phyloP scores from a whole-genome alignment of 352 stramenopile species.

The Pythium rishiriense region DNA sequence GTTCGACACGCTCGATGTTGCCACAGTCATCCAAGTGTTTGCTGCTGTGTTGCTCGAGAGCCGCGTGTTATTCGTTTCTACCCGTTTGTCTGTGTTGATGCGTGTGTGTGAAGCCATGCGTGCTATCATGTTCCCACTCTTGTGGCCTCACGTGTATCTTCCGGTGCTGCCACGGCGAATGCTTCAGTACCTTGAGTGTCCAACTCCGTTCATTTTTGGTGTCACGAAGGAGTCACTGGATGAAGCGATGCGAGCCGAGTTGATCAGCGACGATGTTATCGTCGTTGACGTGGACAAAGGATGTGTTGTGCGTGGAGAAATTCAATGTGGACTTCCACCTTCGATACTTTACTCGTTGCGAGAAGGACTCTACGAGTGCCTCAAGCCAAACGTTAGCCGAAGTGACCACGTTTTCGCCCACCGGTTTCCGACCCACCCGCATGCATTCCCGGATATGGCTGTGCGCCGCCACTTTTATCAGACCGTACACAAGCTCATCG shows the following conservation, averaged over 20 bases:
- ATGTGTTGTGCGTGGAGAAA: slow-evolving; percentile 21
- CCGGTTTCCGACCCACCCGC: slow-evolving; percentile 37
- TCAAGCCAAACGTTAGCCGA: slow-evolving; percentile 36
- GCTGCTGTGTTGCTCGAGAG: slow-evolving; percentile 77
- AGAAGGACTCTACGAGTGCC: slow-evolving; percentile 30
- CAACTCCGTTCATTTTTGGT: slow-evolving; percentile 86
- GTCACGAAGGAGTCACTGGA: slow-evolving; percentile 65
- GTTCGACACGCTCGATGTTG: slow-evolving; percentile 80
- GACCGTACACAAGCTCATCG: slow-evolving; percentile 69
- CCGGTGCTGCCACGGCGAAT: slow-evolving; percentile 76
- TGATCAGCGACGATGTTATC: slow-evolving; percentile 69
- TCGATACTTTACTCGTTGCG: slow-evolving; percentile 27
- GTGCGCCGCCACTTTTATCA: slow-evolving; percentile 70
- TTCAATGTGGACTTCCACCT: slow-evolving; percentile 22
- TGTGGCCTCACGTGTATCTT: slow-evolving; percentile 88
- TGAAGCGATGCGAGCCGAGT: slow-evolving; percentile 50
- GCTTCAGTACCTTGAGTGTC: slow-evolving; percentile 85
- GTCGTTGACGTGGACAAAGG: slow-evolving; percentile 62
- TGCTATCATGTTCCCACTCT: slow-evolving; percentile 82
- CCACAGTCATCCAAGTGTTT: slow-evolving; percentile 75
- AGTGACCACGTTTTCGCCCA: slow-evolving; percentile 39
- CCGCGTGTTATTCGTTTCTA: slow-evolving; percentile 82
- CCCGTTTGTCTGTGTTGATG: slow-evolving; percentile 79
- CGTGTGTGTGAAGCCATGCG: slow-evolving; percentile 77
- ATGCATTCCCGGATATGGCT: slow-evolving; percentile 72